phyloP scores from a whole-genome alignment of 192 early-diverging fungal genomes.

The Coemansia sp. region DNA sequence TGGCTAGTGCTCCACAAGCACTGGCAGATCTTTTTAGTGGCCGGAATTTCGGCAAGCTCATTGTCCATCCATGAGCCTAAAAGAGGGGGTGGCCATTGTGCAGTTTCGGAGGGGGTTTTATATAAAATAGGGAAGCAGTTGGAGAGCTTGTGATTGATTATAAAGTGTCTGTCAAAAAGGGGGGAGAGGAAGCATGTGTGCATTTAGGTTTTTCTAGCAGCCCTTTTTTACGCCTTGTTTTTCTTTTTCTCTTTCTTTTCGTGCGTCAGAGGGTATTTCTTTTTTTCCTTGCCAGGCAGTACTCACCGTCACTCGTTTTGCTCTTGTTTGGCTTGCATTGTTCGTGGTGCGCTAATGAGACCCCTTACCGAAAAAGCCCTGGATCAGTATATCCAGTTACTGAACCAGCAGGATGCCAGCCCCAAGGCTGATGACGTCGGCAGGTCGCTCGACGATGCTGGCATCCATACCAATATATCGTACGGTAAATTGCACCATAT shows the following conservation, averaged over 20 bases:
- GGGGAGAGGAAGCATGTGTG: too few relatives aligned
- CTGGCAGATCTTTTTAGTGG: constrained; percentile 62
- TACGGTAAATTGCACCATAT: constrained; percentile 34
- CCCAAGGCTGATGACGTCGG: too few relatives aligned
- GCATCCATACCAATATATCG: constrained; percentile 14
- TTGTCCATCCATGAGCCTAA: constrained; percentile 12
- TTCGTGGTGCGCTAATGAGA: constrained; percentile 9
- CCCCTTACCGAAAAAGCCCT: constrained; percentile 34
- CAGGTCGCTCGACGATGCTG: not conserved
- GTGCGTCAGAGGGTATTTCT: not conserved
- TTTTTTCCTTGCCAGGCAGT: not conserved
- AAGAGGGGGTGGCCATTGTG: too few relatives aligned
- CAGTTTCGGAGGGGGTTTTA: too few relatives aligned
- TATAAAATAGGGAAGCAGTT: too few relatives aligned
- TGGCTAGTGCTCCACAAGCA: constrained; percentile 64
- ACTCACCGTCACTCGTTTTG: too few relatives aligned
- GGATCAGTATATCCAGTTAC: constrained; percentile 16
- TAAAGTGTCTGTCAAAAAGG: too few relatives aligned
- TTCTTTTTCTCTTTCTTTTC: not conserved
- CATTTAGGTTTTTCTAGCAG: not conserved
- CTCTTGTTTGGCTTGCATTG: not conserved
- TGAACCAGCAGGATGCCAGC: constrained; percentile 7
- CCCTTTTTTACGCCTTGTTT: not conserved
- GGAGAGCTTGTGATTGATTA: too few relatives aligned
- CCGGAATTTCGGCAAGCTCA: constrained; percentile 67